phyloP scores from a whole-genome alignment of 2,329 filamentous ascomycete species.

The Lithohypha guttulata region DNA sequence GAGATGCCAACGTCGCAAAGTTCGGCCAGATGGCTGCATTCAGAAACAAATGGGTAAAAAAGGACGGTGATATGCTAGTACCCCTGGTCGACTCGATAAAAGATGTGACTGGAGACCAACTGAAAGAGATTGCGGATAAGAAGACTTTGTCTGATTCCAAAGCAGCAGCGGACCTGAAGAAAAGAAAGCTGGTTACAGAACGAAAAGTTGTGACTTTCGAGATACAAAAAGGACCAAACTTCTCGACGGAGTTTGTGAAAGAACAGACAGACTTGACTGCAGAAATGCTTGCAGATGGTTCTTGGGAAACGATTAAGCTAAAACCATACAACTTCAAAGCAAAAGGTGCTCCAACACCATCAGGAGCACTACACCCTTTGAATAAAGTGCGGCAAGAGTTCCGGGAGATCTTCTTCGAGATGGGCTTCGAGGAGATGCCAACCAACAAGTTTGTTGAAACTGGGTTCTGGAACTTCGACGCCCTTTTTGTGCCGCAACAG shows the following conservation, averaged over 20 bases:
- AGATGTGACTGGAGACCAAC: slow-evolving; percentile 66
- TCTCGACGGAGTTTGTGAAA: slow-evolving; percentile 75
- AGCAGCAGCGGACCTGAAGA: slow-evolving; percentile 69
- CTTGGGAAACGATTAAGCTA: slow-evolving; percentile 87
- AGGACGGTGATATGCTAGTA: slow-evolving; percentile 47
- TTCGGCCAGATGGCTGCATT: slow-evolving; percentile 93
- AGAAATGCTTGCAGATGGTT: slow-evolving; percentile 76
- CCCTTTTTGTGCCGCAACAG: slow-evolving; percentile 93
- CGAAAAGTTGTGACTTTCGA: slow-evolving; percentile 80
- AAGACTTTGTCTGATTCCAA: slow-evolving; percentile 63
- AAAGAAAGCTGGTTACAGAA: slow-evolving; percentile 77
- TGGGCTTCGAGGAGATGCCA: slow-evolving; percentile 98
- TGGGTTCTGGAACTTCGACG: slow-evolving; percentile 98
- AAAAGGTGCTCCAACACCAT: slow-evolving; percentile 42
- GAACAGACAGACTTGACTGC: slow-evolving; percentile 92
- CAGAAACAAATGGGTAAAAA: slow-evolving; percentile 60
- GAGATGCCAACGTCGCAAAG: slow-evolving; percentile 37
- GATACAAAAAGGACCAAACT: slow-evolving; percentile 76
- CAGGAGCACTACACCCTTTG: slow-evolving; percentile 47
- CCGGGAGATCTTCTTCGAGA: slow-evolving; percentile 96
- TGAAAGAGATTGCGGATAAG: slow-evolving; percentile 61
- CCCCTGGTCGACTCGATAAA: slow-evolving; percentile 58
- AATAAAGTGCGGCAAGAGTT: slow-evolving; percentile 96
- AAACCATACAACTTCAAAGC: slow-evolving; percentile 75
- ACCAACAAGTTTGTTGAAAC: slow-evolving; percentile 90